phyloP scores from a whole-genome alignment of 23 red algal genomes.

The Pyropia haitanensis region DNA sequence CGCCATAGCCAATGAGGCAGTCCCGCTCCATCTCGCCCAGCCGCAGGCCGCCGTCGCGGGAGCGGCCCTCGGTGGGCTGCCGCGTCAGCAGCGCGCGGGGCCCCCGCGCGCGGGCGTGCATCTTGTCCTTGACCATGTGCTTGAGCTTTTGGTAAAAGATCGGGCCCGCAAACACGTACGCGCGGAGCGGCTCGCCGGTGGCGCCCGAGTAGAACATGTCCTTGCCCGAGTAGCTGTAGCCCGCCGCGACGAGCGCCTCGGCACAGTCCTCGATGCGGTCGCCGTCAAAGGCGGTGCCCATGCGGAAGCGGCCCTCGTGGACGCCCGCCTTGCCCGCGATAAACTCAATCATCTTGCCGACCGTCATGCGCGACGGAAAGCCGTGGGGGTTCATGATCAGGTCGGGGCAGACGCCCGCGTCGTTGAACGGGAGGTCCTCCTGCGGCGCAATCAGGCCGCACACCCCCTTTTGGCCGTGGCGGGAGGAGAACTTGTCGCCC shows the following conservation, averaged over 20 bases:
- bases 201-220: conserved; percentile 89
- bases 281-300: conserved; percentile 85
- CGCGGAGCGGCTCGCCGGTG: conserved; percentile 81
- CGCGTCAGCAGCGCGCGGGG: conserved; percentile 62
- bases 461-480: conserved; percentile 97
- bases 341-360: conserved; percentile 97
- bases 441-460: conserved; percentile 67
- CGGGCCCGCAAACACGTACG: conserved; percentile 80
- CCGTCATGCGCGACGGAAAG: conserved; percentile 90
- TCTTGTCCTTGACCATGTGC: conserved; percentile 99
- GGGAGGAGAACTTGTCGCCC: conserved; percentile 98
- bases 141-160: conserved; percentile 97
- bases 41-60: conserved; percentile 79
- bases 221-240: conserved; percentile 88
- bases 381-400: conserved; percentile 98
- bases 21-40: conserved; percentile 99
- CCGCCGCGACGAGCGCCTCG: conserved; percentile 36
- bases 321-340: conserved; percentile 85
- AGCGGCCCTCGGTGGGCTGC: conserved; percentile 72
- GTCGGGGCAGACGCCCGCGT: conserved; percentile 88
- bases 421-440: conserved; percentile 87
- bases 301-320: conserved; percentile 58
- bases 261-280: conserved; percentile 59
- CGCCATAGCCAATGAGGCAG: conserved; percentile 82
- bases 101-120: conserved; percentile 62